Conservation (phyloP, 2,329 filamentous ascomycete genomes). For the Fusarium sp. region DNA sequence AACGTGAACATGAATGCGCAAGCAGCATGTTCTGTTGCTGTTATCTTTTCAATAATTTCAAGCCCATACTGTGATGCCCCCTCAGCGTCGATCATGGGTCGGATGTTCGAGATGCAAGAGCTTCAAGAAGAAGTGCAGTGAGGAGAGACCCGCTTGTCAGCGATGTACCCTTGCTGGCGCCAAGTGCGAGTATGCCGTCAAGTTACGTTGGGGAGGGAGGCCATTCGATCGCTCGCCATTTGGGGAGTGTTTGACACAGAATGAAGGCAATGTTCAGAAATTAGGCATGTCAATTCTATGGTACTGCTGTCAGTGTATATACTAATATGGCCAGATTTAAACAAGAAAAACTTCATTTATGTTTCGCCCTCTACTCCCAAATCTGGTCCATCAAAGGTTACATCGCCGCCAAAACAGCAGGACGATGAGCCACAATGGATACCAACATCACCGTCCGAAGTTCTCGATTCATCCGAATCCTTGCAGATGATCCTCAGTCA, state of each 20-base stretch:
- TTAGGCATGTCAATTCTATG: not conserved
- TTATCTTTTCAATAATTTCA: not conserved
- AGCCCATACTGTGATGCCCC: conserved; percentile 24
- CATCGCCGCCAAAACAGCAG: not conserved
- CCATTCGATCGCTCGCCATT: conserved; percentile 34
- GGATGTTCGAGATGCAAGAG: conserved; percentile 39
- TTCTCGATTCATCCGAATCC: not conserved
- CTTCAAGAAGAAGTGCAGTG: conserved; percentile 41
- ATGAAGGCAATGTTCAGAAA: conserved; percentile 33
- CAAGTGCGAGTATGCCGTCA: conserved; percentile 38
- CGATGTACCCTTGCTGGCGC: conserved; percentile 28
- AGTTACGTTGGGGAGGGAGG: conserved; percentile 34
- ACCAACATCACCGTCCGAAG: not conserved
- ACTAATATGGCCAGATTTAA: conserved; percentile 21
- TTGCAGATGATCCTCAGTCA: conserved; percentile 10
- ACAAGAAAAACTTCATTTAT: conserved; percentile 38
- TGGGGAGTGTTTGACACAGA: conserved; percentile 29
- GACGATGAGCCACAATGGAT: not conserved
- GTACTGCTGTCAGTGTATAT: no score
- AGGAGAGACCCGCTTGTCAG: conserved; percentile 31
- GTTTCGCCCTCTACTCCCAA: conserved; percentile 26
- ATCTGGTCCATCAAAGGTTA: not conserved
- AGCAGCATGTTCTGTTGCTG: conserved; percentile 17
- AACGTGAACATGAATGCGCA: conserved; percentile 17
- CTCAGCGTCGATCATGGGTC: conserved; percentile 40